These are phyloP conservation scores for Sporothrix pseudoabietina DNA, from an alignment of 2,329 filamentous ascomycete species.

Conservation along the genomic window DNA sequence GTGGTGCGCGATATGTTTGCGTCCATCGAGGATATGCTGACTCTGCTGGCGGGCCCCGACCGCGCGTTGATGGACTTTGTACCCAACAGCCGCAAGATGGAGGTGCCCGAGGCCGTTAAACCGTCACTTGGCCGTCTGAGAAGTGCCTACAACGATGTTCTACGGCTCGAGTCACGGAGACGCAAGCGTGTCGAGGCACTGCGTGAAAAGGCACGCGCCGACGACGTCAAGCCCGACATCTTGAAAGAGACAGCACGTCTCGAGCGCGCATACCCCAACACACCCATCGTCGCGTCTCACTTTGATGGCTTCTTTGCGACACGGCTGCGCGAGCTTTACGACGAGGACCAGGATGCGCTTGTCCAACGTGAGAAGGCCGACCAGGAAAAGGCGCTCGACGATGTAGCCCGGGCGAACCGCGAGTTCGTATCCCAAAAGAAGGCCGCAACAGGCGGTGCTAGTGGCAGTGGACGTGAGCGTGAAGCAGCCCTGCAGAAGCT, in stretches of 20 bases:
- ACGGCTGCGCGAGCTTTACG: conserved; percentile 74
- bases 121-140: conserved; percentile 76
- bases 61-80: conserved; percentile 84
- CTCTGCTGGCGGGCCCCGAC: conserved; percentile 76
- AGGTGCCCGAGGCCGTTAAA: conserved; percentile 79
- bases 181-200: conserved; percentile 77
- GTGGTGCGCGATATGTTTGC: conserved; percentile 76
- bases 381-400: conserved; percentile 70
- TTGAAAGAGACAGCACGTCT: conserved; percentile 79
- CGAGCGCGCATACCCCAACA: conserved; percentile 83
- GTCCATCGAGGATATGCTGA: conserved; percentile 72
- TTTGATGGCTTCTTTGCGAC: conserved; percentile 91
- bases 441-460: conserved; percentile 59
- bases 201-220: conserved; percentile 75
- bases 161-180: conserved; percentile 77
- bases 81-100: conserved; percentile 77
- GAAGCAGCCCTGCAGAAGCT: conserved; percentile 84
- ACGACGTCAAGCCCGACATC: conserved; percentile 87
- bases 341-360: conserved; percentile 67
- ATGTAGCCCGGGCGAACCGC: conserved; percentile 73
- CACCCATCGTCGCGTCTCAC: conserved; percentile 80
- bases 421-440: conserved; percentile 71
- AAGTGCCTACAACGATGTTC: conserved; percentile 80
- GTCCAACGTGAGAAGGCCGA: conserved; percentile 72
- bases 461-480: conserved; percentile 63